Evolutionary conservation across 192 early-diverging fungal species (phyloP).

Genomic region (Chytriomyces sp.): DNA sequence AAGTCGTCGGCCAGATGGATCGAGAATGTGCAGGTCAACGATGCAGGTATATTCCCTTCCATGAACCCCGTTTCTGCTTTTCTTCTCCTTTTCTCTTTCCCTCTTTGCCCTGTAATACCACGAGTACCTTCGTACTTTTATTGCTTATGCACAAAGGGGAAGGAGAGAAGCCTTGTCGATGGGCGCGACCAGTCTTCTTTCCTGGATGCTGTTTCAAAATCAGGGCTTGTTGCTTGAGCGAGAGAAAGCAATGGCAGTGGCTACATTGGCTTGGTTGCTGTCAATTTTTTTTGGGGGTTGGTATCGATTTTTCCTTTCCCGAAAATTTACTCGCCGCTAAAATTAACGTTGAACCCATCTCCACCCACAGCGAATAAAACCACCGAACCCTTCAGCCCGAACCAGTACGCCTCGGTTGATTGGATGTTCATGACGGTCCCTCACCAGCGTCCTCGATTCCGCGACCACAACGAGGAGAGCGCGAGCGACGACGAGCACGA

Average conservation of each 20-base stretch:
- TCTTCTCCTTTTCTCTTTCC: not conserved
- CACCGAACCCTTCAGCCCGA: not conserved
- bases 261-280: not conserved
- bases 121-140: not conserved
- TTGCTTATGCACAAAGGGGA: no score
- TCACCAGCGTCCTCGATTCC: not conserved
- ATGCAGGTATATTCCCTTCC: not conserved
- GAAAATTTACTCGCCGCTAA: not conserved
- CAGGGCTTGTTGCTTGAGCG: not conserved
- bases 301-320: not conserved
- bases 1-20: conserved; percentile 3
- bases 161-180: no score
- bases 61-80: not conserved
- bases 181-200: no score
- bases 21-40: not conserved
- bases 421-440: not conserved
- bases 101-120: not conserved
- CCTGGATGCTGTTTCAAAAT: not conserved
- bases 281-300: no score
- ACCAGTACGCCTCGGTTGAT: not conserved
- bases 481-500: not conserved
- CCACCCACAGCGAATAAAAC: not conserved
- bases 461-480: not conserved
- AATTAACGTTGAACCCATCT: no score
- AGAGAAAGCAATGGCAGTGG: no score